phyloP scores from a whole-genome alignment of 2,329 filamentous ascomycete species.

The Gnomoniopsis smithogilvyi region DNA sequence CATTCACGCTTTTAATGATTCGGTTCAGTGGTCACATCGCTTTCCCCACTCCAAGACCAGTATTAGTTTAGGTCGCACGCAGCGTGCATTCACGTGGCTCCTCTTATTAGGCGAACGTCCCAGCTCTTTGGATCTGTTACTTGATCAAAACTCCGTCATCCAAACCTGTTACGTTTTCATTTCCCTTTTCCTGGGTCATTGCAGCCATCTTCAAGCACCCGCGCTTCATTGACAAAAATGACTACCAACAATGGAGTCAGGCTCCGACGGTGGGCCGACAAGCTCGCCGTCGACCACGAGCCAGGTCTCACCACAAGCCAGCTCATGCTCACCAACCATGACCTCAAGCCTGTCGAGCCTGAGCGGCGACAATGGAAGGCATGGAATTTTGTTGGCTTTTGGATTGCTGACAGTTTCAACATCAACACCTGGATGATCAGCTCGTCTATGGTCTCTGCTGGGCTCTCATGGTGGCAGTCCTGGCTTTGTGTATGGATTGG shows the following conservation, averaged over 20 bases:
- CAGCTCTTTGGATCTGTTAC: neutral
- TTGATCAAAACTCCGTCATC: neutral
- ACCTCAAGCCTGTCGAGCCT: conserved; percentile 77
- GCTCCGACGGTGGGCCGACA: conserved; percentile 46
- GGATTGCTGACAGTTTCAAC: conserved; percentile 82
- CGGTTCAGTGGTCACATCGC: neutral
- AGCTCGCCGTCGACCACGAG: conserved; percentile 71
- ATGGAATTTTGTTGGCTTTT: conserved; percentile 87
- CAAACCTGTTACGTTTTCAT: neutral
- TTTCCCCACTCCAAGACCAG: no score
- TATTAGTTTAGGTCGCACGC: neutral
- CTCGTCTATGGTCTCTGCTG: conserved; percentile 72
- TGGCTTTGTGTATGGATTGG: conserved; percentile 88
- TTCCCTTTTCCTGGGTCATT: neutral
- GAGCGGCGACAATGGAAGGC: conserved; percentile 78
- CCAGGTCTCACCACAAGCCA: conserved; percentile 74
- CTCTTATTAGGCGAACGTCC: neutral
- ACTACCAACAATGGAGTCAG: conserved; percentile 32
- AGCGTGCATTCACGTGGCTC: neutral
- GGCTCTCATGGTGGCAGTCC: conserved; percentile 88
- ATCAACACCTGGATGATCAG: conserved; percentile 96
- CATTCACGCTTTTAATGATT: neutral
- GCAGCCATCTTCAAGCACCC: conserved; percentile 14
- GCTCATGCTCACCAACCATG: conserved; percentile 83
- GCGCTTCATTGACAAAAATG: conserved; percentile 21